Evolutionary conservation across 257 asterid genomes (phyloP).

Genomic region (Nicotiana paniculata): DNA sequence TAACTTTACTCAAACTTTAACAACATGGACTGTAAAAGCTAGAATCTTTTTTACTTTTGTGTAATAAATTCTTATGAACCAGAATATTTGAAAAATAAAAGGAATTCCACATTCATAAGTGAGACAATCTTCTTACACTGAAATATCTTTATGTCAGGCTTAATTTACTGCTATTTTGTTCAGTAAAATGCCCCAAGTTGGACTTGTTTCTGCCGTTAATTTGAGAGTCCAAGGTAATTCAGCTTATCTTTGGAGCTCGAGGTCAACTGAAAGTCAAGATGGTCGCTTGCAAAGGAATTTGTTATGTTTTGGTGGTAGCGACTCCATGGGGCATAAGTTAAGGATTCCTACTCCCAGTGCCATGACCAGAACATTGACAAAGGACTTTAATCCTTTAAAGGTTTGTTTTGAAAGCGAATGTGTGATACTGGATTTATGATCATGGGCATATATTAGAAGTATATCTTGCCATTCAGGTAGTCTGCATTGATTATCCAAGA

Average conservation of each 20-base stretch:
- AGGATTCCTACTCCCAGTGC: slow-evolving; percentile 26
- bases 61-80: background rate
- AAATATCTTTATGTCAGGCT: background rate
- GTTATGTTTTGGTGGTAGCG: slow-evolving; percentile 51
- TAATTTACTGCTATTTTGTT: background rate
- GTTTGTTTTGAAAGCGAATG: slow-evolving; percentile 30
- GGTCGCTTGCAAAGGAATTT: slow-evolving; percentile 24
- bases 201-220: slow-evolving; percentile 74
- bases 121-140: background rate
- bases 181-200: slow-evolving; percentile 56
- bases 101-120: background rate
- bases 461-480: slow-evolving; percentile 50
- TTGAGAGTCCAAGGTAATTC: slow-evolving; percentile 42
- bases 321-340: slow-evolving; percentile 49
- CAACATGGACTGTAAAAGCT: background rate
- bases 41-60: background rate
- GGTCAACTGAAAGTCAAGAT: slow-evolving; percentile 22
- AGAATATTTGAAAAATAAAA: background rate
- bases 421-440: slow-evolving; percentile 7
- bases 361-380: slow-evolving; percentile 23
- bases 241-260: slow-evolving; percentile 28
- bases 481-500: slow-evolving; percentile 85
- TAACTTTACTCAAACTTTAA: no score
- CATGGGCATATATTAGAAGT: background rate
- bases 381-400: slow-evolving; percentile 39